Conservation (phyloP, 768 basidiomycete species). For the Lactarius vividus region DNA sequence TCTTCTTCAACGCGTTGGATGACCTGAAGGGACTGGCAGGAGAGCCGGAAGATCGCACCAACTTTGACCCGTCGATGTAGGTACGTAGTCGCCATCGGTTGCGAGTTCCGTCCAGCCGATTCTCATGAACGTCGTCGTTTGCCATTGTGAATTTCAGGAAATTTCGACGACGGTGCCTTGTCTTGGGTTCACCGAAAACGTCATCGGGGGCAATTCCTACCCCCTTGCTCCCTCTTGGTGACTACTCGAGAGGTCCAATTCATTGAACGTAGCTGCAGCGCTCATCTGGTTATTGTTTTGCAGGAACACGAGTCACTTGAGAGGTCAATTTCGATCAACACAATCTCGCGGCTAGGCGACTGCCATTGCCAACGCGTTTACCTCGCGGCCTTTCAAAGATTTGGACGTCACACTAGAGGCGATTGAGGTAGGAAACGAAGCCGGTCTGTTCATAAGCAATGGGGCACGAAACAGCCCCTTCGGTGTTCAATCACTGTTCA, state of each 20-base stretch:
- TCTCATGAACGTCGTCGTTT: neutral
- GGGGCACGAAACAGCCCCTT: constrained; percentile 42
- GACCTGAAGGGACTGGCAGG: constrained; percentile 55
- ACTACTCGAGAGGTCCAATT: constrained; percentile 9
- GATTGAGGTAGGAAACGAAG: constrained; percentile 64
- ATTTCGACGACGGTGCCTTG: constrained; percentile 52
- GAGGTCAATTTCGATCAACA: constrained; percentile 59
- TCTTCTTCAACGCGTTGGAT: constrained; percentile 57
- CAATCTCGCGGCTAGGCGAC: constrained; percentile 40
- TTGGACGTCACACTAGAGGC: constrained; percentile 50
- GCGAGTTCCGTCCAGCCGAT: neutral
- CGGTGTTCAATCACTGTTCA: constrained; percentile 33
- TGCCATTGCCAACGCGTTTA: constrained; percentile 49
- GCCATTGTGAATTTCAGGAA: constrained; percentile 47
- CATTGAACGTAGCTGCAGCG: neutral
- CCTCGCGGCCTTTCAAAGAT: constrained; percentile 38
- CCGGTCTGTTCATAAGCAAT: constrained; percentile 52
- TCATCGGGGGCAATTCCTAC: constrained; percentile 58
- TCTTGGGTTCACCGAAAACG: constrained; percentile 62
- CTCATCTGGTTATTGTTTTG: constrained; percentile 2
- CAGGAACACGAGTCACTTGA: constrained; percentile 64
- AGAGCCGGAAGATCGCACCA: constrained; percentile 53
- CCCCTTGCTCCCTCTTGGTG: constrained; percentile 51
- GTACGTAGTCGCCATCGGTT: constrained; percentile 33
- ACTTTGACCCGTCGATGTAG: constrained; percentile 48